Evolutionary conservation across 208 protist genomes (phyloP).

Genomic region (Acanthamoeba sp.): DNA sequence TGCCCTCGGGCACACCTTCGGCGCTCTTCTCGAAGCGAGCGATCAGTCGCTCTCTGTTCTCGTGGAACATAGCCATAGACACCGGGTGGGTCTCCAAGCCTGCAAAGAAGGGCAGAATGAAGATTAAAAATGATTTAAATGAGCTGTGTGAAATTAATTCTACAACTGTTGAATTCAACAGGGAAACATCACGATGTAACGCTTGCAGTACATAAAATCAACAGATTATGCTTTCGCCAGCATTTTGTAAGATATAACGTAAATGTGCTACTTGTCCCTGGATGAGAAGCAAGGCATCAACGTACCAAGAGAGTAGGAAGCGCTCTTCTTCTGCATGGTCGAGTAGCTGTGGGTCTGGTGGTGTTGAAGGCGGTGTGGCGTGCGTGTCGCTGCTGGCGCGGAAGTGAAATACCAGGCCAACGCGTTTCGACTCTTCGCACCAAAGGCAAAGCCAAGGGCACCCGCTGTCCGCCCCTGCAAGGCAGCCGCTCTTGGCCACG

Average conservation of each 20-base stretch:
- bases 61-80: constrained; percentile 6
- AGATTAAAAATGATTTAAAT: no score
- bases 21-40: background rate
- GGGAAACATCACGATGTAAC: background rate
- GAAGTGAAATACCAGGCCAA: no score
- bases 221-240: no score
- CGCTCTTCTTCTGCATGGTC: background rate
- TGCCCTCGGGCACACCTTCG: background rate
- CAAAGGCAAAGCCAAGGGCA: no score
- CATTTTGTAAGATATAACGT: no score
- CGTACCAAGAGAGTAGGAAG: background rate
- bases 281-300: no score
- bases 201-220: no score
- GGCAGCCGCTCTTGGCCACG: background rate
- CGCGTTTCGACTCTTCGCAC: no score
- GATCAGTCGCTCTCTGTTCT: constrained; percentile 34
- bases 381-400: background rate
- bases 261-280: no score
- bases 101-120: no score
- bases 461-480: background rate
- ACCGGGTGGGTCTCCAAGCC: constrained; percentile 67
- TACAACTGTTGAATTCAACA: background rate
- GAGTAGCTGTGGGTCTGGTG: background rate
- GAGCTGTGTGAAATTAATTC: no score
- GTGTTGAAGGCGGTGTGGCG: background rate